phyloP scores from a whole-genome alignment of 2,329 filamentous ascomycete species.

The Fusarium newnesense region DNA sequence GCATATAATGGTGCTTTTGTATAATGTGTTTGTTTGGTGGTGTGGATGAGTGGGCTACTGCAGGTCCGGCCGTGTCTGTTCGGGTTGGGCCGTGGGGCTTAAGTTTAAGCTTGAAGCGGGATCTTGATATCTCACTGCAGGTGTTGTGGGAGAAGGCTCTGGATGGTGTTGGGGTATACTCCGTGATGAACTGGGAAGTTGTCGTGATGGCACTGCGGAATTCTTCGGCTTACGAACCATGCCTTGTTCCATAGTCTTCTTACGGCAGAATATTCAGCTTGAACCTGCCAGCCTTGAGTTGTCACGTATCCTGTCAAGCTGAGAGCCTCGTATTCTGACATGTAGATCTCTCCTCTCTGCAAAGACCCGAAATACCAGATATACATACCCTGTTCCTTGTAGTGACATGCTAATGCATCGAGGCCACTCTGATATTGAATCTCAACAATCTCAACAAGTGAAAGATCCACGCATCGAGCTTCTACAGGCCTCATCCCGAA shows the following conservation, averaged over 20 bases:
- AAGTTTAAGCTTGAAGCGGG: not conserved
- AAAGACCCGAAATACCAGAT: not conserved
- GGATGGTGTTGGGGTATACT: not conserved
- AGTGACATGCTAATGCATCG: conserved; percentile 1
- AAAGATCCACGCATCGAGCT: not conserved
- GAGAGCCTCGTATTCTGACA: not conserved
- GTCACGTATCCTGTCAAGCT: not conserved
- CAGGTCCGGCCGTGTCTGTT: conserved; percentile 30
- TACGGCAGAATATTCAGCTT: no score
- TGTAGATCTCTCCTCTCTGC: not conserved
- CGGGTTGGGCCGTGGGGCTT: conserved; percentile 1
- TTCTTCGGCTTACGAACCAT: not conserved
- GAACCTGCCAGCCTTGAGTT: not conserved
- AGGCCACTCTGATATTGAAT: not conserved
- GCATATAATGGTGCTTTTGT: not conserved
- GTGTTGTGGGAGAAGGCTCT: not conserved
- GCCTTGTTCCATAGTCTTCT: not conserved
- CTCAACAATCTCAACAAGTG: not conserved
- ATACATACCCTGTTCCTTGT: not conserved
- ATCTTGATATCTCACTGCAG: not conserved
- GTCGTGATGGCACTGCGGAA: not conserved
- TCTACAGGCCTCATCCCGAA: not conserved
- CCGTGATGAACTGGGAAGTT: fast-evolving
- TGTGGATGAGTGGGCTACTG: conserved; percentile 24
- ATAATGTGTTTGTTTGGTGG: not conserved